These are phyloP conservation scores for Aspergillus steynii DNA, from an alignment of 495 filamentous ascomycete genomes.

Conservation along the genomic window DNA sequence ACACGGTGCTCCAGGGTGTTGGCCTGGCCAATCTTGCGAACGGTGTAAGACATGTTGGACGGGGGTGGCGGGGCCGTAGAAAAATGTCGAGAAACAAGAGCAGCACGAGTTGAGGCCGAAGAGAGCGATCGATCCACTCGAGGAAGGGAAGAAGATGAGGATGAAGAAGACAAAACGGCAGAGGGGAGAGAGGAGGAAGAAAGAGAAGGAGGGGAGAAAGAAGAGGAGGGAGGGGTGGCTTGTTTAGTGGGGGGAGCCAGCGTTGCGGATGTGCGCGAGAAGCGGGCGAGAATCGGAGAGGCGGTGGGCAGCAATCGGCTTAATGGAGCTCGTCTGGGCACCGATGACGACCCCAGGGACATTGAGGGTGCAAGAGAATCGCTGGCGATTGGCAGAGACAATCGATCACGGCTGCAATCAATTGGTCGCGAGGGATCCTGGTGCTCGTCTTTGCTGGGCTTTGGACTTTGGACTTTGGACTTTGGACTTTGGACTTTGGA, in stretches of 20 bases:
- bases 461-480: background rate
- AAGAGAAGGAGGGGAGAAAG: conserved; percentile 28
- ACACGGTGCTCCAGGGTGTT: conserved; percentile 97
- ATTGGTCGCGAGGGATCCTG: background rate
- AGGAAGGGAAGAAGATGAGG: conserved; percentile 11
- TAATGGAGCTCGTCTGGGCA: conserved; percentile 29
- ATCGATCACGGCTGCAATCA: background rate
- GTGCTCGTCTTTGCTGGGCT: background rate
- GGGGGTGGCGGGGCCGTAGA: conserved; percentile 24
- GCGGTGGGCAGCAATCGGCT: conserved; percentile 43
- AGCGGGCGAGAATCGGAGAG: conserved; percentile 30
- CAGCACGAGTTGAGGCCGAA: conserved; percentile 27
- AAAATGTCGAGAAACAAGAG: conserved; percentile 28
- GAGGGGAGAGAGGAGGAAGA: conserved; percentile 25
- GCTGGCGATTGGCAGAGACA: background rate
- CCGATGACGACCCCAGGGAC: conserved; percentile 10
- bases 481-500: background rate
- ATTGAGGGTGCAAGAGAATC: conserved; percentile 2
- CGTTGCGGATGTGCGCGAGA: conserved; percentile 40
- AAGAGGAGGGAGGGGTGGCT: conserved; percentile 41
- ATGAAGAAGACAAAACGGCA: conserved; percentile 8
- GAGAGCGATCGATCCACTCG: conserved; percentile 24
- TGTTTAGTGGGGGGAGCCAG: conserved; percentile 46
- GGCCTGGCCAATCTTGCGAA: conserved; percentile 83
- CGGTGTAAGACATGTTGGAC: conserved; percentile 55